These are phyloP conservation scores for Cynara cardunculus DNA, from an alignment of 129 eudicot genomes.

Conservation along the genomic window DNA sequence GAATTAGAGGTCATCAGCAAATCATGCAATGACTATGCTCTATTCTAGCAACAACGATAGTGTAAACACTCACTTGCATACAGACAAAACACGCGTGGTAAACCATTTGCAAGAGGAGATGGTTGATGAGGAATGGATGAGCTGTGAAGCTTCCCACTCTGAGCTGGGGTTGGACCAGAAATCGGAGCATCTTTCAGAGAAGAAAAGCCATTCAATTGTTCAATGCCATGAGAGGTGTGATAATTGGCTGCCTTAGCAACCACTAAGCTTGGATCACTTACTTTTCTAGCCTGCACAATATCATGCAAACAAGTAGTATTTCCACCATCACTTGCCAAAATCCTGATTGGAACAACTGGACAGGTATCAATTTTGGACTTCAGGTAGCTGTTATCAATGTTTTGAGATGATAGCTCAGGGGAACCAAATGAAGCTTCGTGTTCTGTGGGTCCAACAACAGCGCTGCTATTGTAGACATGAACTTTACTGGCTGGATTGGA, in stretches of 20 bases:
- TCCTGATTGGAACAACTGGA: conserved; percentile 28
- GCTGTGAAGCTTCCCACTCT: conserved; percentile 30
- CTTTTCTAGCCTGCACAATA: conserved; percentile 27
- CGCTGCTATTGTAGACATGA: conserved; percentile 17
- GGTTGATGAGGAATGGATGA: conserved; percentile 14
- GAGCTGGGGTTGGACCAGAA: conserved; percentile 28
- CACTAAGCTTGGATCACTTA: conserved; percentile 17
- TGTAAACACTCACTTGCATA: conserved; percentile 48
- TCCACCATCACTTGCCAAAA: conserved; percentile 14
- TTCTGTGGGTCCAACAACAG: conserved; percentile 21
- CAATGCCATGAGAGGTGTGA: conserved; percentile 17
- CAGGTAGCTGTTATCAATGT: conserved; percentile 20
- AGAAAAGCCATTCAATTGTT: conserved; percentile 20
- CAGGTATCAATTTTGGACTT: conserved; percentile 19
- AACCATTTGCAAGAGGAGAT: conserved; percentile 33
- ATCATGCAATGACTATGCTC: neutral
- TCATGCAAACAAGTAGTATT: conserved; percentile 23
- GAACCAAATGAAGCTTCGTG: conserved; percentile 37
- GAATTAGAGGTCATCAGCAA: conserved; percentile 20
- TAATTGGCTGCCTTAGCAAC: conserved; percentile 21
- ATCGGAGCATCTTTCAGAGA: conserved; percentile 22
- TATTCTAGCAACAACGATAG: neutral
- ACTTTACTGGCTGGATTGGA: conserved; percentile 21
- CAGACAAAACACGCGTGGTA: conserved; percentile 70
- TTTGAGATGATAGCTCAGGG: conserved; percentile 26